phyloP scores from a whole-genome alignment of 257 asterid genomes.

The Forsythia suspensa region DNA sequence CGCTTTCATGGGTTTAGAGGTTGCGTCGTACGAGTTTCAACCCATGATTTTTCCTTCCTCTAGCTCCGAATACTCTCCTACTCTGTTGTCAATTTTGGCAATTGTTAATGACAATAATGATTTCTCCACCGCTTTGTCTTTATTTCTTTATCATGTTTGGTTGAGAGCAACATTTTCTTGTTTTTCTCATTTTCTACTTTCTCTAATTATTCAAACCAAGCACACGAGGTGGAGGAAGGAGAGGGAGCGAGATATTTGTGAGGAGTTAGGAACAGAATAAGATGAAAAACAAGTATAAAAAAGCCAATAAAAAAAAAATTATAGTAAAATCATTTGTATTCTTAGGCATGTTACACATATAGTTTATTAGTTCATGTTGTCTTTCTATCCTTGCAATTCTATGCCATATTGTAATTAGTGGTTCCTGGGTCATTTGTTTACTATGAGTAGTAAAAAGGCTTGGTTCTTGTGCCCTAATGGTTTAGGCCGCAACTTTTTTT shows the following conservation, averaged over 20 bases:
- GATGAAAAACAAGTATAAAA: background rate
- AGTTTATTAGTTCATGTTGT: background rate
- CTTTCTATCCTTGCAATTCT: background rate
- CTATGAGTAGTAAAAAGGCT: background rate
- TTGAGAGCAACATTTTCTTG: background rate
- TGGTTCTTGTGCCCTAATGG: background rate
- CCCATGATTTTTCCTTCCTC: constrained; percentile 54
- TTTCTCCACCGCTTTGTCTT: constrained; percentile 8
- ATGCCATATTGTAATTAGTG: background rate
- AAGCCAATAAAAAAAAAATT: background rate
- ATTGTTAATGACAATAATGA: constrained; percentile 9
- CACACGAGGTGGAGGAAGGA: background rate
- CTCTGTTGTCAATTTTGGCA: background rate
- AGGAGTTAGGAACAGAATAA: background rate
- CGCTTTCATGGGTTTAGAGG: constrained; percentile 22
- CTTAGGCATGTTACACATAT: background rate
- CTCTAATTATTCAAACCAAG: background rate
- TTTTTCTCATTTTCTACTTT: background rate
- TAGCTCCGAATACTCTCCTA: constrained; percentile 18
- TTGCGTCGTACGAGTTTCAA: constrained; percentile 26
- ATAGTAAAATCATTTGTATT: background rate
- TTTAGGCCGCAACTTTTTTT: background rate
- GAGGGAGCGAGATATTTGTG: background rate
- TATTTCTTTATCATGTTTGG: background rate
- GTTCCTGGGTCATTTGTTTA: background rate